These are phyloP conservation scores for Taphrina pruni DNA, from an alignment of 1,139 yeast species.

Conservation along the genomic window DNA sequence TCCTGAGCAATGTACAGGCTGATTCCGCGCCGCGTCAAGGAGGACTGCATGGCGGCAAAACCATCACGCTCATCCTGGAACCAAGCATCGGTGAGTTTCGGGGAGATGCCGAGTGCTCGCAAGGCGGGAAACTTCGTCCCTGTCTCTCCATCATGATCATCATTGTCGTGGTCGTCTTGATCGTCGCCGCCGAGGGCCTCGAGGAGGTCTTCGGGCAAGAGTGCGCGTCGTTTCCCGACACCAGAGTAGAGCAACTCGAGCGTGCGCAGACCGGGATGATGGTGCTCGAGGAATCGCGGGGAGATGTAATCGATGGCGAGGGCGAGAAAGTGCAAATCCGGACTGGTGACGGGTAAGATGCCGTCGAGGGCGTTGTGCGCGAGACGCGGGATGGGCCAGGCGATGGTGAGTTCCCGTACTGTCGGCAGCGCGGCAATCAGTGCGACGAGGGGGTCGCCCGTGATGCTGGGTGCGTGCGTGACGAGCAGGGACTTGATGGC, in stretches of 20 bases:
- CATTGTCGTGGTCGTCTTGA: no score
- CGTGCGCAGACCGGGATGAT: slow-evolving; percentile 13
- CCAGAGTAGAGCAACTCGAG: slow-evolving; percentile 22
- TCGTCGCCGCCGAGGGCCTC: slow-evolving; percentile 27
- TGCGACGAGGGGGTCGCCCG: slow-evolving; percentile 23
- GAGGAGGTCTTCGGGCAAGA: slow-evolving; percentile 21
- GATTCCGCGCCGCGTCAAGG: not conserved
- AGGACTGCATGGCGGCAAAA: not conserved
- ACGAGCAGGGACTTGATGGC: slow-evolving; percentile 16
- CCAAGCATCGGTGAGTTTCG: slow-evolving; percentile 2
- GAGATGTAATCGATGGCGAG: slow-evolving; percentile 33
- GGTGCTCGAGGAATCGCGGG: slow-evolving; percentile 30
- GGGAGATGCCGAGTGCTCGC: slow-evolving; percentile 4
- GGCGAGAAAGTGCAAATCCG: slow-evolving; percentile 2
- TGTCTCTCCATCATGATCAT: no score
- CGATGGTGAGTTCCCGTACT: slow-evolving; percentile 12
- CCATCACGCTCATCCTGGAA: slow-evolving; percentile 4
- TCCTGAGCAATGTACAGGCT: slow-evolving; percentile 10
- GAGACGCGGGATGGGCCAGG: slow-evolving; percentile 37
- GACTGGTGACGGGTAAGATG: slow-evolving; percentile 13
- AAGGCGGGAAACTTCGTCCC: slow-evolving; percentile 3
- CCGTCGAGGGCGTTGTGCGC: slow-evolving; percentile 26
- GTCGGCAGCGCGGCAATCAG: slow-evolving; percentile 3
- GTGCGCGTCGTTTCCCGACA: slow-evolving; percentile 25
- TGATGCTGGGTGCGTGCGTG: slow-evolving; percentile 32